Conservation (phyloP, 805 yeast species). For the Myxozyma vanderwaltii region DNA sequence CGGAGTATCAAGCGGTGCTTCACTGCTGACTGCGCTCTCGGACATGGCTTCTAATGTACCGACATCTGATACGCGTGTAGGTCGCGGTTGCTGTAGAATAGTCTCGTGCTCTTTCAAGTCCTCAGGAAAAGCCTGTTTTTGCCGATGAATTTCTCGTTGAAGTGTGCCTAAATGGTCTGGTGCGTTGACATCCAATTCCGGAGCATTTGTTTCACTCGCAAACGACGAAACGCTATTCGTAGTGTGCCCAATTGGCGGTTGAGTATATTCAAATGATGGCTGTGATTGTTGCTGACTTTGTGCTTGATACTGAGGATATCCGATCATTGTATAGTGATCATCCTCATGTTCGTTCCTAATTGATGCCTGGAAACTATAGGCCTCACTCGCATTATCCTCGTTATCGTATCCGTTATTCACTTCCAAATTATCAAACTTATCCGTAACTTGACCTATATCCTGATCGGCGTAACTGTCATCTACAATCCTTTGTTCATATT, state of each 20-base stretch:
- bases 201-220: not conserved
- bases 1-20: not conserved
- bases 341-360: not conserved
- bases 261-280: not conserved
- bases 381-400: conserved; percentile 1
- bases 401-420: not conserved
- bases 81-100: not conserved
- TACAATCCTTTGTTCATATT: conserved; percentile 10
- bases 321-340: not conserved
- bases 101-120: not conserved
- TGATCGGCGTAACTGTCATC: not conserved
- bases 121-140: not conserved
- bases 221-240: not conserved
- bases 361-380: conserved; percentile 4
- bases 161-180: not conserved
- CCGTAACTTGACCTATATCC: not conserved
- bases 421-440: not conserved
- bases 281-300: not conserved
- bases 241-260: not conserved
- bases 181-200: not conserved
- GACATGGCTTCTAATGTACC: conserved; percentile 5
- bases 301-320: conserved; percentile 3
- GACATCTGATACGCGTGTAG: not conserved
- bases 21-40: not conserved
- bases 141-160: not conserved